phyloP scores from a whole-genome alignment of 352 stramenopile species.

The Phytophthora quininea region DNA sequence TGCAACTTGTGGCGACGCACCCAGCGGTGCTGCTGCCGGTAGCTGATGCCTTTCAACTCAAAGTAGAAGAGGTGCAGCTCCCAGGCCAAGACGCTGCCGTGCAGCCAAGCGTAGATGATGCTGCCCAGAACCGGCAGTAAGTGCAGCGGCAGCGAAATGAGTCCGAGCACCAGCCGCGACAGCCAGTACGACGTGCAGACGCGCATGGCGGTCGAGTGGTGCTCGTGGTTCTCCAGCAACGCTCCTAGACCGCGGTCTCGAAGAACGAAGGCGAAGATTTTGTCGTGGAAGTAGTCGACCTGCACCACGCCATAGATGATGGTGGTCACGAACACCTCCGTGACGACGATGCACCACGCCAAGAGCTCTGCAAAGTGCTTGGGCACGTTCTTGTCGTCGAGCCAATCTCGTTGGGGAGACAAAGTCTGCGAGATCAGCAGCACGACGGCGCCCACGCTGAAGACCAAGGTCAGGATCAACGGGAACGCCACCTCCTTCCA shows the following conservation, averaged over 20 bases:
- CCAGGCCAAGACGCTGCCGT: slow-evolving; percentile 51
- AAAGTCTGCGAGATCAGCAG: slow-evolving; percentile 44
- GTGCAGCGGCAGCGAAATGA: slow-evolving; percentile 52
- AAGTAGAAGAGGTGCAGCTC: slow-evolving; percentile 62
- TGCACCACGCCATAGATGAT: slow-evolving; percentile 48
- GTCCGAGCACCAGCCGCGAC: slow-evolving; percentile 35
- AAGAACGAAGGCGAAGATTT: slow-evolving; percentile 54
- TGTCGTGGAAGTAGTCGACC: slow-evolving; percentile 48
- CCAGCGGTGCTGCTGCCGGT: slow-evolving; percentile 46
- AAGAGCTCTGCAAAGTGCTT: slow-evolving; percentile 45
- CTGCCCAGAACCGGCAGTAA: slow-evolving; percentile 54
- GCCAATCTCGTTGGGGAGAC: slow-evolving; percentile 36
- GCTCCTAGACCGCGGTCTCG: slow-evolving; percentile 32
- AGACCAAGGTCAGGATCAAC: slow-evolving; percentile 46
- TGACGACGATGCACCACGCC: slow-evolving; percentile 46
- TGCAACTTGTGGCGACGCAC: slow-evolving; percentile 35
- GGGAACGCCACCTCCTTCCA: slow-evolving; percentile 45
- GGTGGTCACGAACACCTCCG: slow-evolving; percentile 54
- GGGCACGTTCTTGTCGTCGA: slow-evolving; percentile 39
- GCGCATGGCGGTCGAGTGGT: slow-evolving; percentile 30
- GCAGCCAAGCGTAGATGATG: slow-evolving; percentile 53
- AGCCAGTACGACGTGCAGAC: slow-evolving; percentile 46
- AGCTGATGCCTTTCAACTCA: slow-evolving; percentile 44
- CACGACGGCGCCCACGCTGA: slow-evolving; percentile 37
- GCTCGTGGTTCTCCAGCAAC: slow-evolving; percentile 26